phyloP scores from a whole-genome alignment of 176 grass and related monocot species.

The Carex pumila region DNA sequence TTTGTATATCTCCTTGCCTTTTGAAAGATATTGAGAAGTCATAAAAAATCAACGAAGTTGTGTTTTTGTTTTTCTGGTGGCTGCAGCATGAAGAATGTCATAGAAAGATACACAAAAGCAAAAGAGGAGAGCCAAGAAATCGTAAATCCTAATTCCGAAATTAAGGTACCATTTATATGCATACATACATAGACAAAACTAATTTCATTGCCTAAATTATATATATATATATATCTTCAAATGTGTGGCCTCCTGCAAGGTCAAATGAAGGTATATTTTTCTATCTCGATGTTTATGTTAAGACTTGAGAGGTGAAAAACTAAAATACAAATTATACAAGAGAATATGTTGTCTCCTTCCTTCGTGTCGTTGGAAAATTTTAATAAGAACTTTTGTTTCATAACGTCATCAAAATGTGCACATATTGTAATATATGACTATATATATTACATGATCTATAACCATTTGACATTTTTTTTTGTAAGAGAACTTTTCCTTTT shows the following conservation, averaged over 20 bases:
- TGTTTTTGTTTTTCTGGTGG: neutral
- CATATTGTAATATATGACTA: neutral
- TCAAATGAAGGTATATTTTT: neutral
- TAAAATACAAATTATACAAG: neutral
- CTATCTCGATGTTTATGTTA: neutral
- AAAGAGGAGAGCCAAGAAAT: slow-evolving; percentile 47
- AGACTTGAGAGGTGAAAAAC: neutral
- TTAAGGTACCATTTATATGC: slow-evolving; percentile 43
- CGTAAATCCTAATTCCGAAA: slow-evolving; percentile 48
- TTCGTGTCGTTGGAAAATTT: neutral
- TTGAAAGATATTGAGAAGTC: neutral
- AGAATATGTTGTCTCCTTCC: neutral
- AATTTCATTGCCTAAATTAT: neutral
- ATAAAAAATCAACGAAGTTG: neutral
- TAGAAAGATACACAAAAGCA: slow-evolving; percentile 56
- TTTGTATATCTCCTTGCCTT: neutral
- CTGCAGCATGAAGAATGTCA: slow-evolving; percentile 62
- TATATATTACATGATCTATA: neutral
- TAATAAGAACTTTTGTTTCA: neutral
- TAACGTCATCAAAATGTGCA: neutral
- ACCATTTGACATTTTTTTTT: neutral
- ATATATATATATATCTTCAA: neutral
- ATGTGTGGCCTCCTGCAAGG: neutral
- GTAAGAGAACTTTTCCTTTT: neutral
- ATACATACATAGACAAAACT: neutral